Evolutionary conservation across 2,329 filamentous ascomycete genomes (phyloP).

Genomic region (Cylindrodendrum hubeiense): DNA sequence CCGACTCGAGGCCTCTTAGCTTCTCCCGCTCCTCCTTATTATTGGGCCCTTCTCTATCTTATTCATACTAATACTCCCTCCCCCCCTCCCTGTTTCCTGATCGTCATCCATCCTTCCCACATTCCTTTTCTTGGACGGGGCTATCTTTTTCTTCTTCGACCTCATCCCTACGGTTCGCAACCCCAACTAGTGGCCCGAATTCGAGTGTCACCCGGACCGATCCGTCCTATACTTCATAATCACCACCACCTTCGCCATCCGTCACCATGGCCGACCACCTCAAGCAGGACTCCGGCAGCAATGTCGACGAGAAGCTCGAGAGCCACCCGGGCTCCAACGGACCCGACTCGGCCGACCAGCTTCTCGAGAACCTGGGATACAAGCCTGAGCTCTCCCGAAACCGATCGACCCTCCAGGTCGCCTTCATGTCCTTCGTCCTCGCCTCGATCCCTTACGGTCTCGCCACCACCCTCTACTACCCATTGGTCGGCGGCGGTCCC

Average conservation of each 20-base stretch:
- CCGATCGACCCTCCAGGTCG: conserved; percentile 76
- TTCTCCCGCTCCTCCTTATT: not conserved
- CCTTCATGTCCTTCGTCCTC: conserved; percentile 83
- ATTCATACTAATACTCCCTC: conserved; percentile 14
- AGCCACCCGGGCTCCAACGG: conserved; percentile 30
- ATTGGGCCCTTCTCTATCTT: not conserved
- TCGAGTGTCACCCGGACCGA: conserved; percentile 1
- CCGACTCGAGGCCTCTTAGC: not conserved
- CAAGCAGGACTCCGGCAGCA: conserved; percentile 40
- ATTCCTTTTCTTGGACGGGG: not conserved
- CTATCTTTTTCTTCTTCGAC: conserved; percentile 25
- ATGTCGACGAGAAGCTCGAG: conserved; percentile 46
- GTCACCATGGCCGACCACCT: conserved; percentile 29
- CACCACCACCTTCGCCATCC: not conserved
- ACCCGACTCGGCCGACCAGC: conserved; percentile 67
- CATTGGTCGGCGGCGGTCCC: conserved; percentile 74
- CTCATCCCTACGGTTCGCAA: conserved; percentile 1
- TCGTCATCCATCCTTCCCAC: conserved; percentile 6
- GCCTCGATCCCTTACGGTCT: conserved; percentile 81
- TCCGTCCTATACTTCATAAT: not conserved
- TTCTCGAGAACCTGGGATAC: conserved; percentile 75
- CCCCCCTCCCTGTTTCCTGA: conserved; percentile 3
- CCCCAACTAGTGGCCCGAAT: not conserved
- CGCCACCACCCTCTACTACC: conserved; percentile 77
- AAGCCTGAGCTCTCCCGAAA: conserved; percentile 73